Base-by-base conservation (phyloP, 1,284 basidiomycete species). In the Chondrostereum purpureum region DNA sequence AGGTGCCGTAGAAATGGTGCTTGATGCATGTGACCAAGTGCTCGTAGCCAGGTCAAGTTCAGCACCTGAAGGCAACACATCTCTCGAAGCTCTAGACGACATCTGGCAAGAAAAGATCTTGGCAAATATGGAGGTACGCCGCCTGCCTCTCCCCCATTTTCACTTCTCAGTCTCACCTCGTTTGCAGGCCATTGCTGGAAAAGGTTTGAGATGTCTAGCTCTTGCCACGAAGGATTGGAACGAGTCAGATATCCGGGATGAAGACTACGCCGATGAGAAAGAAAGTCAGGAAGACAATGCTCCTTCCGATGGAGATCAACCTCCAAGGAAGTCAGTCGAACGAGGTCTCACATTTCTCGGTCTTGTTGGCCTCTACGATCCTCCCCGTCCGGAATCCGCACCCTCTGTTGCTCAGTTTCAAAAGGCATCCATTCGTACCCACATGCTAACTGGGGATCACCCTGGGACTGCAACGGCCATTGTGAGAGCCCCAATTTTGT, bases 401-500 rank as follows among this genome's bases (percentile, higher is more conserved):
- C 74, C 70, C 10, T 80, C 83, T 18, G 83, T 88, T 0, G 66
- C 70, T 39, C 72, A 75, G 45, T 83, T 78, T 63, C 72, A 77
- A 48, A 65, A 70, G 39, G 83, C 83, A 22, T 78, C 81, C 13
- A 81, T 87, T 54, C 73, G 75, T 12, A 78, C 81, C 16, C 75
- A 78, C 56, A 86, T 87, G 82, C 67, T 67, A 22, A 68, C 67
- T 23, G 84, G 84, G 12, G 80, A 82, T 55, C 79, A 82, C 56
- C 79, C 80, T 1, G 80, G 81, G 61, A 83, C 81, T 0, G 80
- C 80, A 0, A 78, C 80, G 57, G 80, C 81, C 4, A 82, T 83
- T 50, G 80, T 80, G 4, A 69, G 79, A 48, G 81, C 83, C 64
- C 81, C 83, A 31, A 8, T 31, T 31, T 31, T 31, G n/a, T 31